Evolutionary conservation across 371 early-diverging fungal species (phyloP), one percentile per base, ranked within the genome.

Genomic region (Chytridium lagenaria): DNA sequence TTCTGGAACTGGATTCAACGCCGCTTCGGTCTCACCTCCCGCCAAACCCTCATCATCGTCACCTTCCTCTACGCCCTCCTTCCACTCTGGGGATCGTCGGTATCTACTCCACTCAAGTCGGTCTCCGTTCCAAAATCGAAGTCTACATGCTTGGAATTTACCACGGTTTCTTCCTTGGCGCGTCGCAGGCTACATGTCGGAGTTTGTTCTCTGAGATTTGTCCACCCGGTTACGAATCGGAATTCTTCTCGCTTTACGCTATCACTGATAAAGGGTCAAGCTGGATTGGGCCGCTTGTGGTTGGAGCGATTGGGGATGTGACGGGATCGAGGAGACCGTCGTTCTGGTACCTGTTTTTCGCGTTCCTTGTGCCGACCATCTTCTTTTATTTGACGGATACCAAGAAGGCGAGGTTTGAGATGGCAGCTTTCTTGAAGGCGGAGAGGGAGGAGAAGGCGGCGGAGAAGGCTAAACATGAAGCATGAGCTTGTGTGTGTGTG

Each of bases 231-330:
- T n/a, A n/a, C n/a, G n/a, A n/a, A n/a, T n/a, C n/a, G n/a, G n/a
- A n/a, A n/a, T n/a, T n/a, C n/a, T n/a, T n/a, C n/a, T n/a, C n/a
- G n/a, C n/a, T n/a, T n/a, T n/a, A n/a, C n/a, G n/a, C n/a, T n/a
- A n/a, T n/a, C n/a, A n/a, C n/a, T n/a, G n/a, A n/a, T n/a, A n/a
- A n/a, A n/a, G n/a, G n/a, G n/a, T 82, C 86, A 2, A 74, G 85
- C 23, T 90, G 89, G 89, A 67, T 90, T 55, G 91, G 91, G 0
- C 90, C 90, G 0, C 67, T 90, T 64, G 75, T 88, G 31, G 86
- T 87, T 19, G 91, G 81, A 0, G 82, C 81, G 12, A 86, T 91
- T 50, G 75, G 80, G 16, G 76, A 85, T 36, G 71, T 74, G 2
- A 84, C 86, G 0, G 55, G 55, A 7, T 15, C 16, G 16, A 52